These are phyloP conservation scores for Omphalotus olearius DNA, from an alignment of 1,284 basidiomycete genomes.

Conservation along the genomic window DNA sequence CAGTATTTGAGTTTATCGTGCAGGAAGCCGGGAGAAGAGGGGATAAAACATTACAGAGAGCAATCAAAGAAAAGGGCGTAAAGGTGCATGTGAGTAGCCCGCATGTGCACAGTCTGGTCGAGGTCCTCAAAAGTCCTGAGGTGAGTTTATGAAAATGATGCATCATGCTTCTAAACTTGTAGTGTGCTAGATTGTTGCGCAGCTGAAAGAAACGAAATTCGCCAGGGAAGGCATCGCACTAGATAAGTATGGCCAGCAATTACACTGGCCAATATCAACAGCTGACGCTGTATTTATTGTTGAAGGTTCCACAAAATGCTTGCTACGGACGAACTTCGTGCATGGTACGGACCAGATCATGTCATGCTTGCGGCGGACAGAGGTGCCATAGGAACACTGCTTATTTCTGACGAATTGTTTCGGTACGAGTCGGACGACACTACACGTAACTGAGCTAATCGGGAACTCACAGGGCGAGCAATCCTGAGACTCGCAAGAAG, in stretches of 20 bases:
- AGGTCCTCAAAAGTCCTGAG: conserved; percentile 93
- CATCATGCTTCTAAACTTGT: not conserved
- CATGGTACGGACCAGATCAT: conserved; percentile 98
- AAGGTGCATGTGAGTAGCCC: conserved; percentile 91
- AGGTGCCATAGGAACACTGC: conserved; percentile 89
- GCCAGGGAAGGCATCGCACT: conserved; percentile 90
- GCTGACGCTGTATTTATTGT: conserved; percentile 8
- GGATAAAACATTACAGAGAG: conserved; percentile 79
- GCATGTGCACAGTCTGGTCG: conserved; percentile 94
- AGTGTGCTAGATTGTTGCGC: conserved; percentile 51
- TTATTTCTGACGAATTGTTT: conserved; percentile 96
- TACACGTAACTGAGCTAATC: not conserved
- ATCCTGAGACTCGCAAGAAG: conserved; percentile 72
- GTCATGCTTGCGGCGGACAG: conserved; percentile 89
- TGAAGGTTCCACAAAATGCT: conserved; percentile 95
- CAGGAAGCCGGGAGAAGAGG: conserved; percentile 76
- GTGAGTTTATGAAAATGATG: conserved; percentile 35
- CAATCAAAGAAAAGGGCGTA: conserved; percentile 79
- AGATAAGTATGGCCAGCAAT: conserved; percentile 60
- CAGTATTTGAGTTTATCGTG: conserved; percentile 84
- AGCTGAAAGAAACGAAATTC: conserved; percentile 96
- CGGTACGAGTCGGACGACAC: conserved; percentile 44
- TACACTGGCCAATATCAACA: not conserved
- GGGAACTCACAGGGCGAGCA: conserved; percentile 52
- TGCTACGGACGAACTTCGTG: conserved; percentile 88